Evolutionary conservation across 495 filamentous ascomycete genomes (phyloP).

Genomic region (Sabuloglossum arenarium): DNA sequence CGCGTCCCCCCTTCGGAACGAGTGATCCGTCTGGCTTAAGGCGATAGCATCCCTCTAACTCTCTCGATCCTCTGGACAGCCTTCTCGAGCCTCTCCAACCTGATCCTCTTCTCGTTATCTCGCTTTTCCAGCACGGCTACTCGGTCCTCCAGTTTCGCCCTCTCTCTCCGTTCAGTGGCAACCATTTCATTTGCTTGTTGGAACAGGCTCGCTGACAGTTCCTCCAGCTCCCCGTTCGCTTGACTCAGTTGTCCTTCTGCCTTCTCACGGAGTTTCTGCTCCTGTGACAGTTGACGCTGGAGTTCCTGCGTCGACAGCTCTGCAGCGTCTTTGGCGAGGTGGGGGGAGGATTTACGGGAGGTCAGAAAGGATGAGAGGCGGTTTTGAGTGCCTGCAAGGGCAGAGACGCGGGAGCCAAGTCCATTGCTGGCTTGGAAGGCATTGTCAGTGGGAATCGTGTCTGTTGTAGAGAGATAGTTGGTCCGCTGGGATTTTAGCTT

Average conservation of each 20-base stretch:
- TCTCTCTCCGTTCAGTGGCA: slow-evolving; percentile 60
- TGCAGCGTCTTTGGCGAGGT: slow-evolving; percentile 11
- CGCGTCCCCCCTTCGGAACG: no score
- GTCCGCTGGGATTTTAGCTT: slow-evolving; percentile 27
- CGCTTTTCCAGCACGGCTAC: slow-evolving; percentile 45
- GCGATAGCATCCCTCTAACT: slow-evolving; percentile 36
- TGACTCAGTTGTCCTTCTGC: slow-evolving; percentile 56
- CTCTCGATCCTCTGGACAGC: slow-evolving; percentile 62
- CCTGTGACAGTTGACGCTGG: slow-evolving; percentile 45
- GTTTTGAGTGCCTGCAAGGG: not conserved
- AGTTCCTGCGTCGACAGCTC: slow-evolving; percentile 25
- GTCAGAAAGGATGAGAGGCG: slow-evolving; percentile 44
- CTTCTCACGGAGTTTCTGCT: slow-evolving; percentile 45
- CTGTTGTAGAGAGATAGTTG: not conserved
- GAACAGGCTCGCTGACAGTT: slow-evolving; percentile 70
- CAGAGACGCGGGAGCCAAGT: slow-evolving; percentile 20
- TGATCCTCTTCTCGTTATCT: slow-evolving; percentile 46
- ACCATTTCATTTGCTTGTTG: slow-evolving; percentile 97
- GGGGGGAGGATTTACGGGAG: not conserved
- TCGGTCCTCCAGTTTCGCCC: slow-evolving; percentile 58
- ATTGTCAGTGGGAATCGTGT: not conserved
- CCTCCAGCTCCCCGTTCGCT: slow-evolving; percentile 67
- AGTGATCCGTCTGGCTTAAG: no score
- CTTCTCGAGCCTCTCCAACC: slow-evolving; percentile 54
- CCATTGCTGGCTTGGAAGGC: slow-evolving; percentile 18